These are phyloP conservation scores for Diaporthe sp. DNA, from an alignment of 2,329 filamentous ascomycete genomes.

Conservation along the genomic window DNA sequence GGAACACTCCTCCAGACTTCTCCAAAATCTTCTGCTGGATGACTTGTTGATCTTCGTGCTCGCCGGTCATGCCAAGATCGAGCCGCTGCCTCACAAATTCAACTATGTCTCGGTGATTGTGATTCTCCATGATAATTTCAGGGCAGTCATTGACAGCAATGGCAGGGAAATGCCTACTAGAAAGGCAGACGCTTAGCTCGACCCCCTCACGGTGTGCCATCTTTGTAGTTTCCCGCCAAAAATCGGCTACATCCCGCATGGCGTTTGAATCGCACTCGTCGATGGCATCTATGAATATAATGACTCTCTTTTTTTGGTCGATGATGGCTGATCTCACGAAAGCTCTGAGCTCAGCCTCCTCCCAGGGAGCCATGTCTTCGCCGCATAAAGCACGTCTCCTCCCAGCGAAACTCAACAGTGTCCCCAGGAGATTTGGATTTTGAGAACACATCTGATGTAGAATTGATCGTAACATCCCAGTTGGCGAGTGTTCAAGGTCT, in stretches of 20 bases:
- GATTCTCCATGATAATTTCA: background rate
- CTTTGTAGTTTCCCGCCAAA: background rate
- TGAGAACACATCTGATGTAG: background rate
- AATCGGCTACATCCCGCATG: background rate
- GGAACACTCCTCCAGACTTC: background rate
- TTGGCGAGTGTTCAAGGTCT: background rate
- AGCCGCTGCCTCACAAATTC: background rate
- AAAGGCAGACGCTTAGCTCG: background rate
- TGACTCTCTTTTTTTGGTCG: background rate
- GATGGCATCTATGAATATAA: slow-evolving; percentile 5
- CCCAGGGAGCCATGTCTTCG: background rate
- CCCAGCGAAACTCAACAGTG: background rate
- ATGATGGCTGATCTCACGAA: background rate
- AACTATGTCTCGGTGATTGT: background rate
- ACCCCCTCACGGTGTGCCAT: background rate
- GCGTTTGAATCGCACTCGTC: background rate
- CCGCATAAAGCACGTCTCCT: background rate
- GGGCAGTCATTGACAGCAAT: background rate
- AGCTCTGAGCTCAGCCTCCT: background rate
- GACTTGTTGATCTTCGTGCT: background rate
- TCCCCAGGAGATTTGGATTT: background rate
- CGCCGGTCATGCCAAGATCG: background rate
- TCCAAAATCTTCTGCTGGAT: background rate
- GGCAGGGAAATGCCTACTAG: background rate
- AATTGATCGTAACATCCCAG: background rate